Percentiles rank a stretch among this genome's conserved stretches.
These are phyloP conservation scores for Cladosporium sp. DNA, from an alignment of 2,329 filamentous ascomycete genomes.

Conservation along the genomic window DNA sequence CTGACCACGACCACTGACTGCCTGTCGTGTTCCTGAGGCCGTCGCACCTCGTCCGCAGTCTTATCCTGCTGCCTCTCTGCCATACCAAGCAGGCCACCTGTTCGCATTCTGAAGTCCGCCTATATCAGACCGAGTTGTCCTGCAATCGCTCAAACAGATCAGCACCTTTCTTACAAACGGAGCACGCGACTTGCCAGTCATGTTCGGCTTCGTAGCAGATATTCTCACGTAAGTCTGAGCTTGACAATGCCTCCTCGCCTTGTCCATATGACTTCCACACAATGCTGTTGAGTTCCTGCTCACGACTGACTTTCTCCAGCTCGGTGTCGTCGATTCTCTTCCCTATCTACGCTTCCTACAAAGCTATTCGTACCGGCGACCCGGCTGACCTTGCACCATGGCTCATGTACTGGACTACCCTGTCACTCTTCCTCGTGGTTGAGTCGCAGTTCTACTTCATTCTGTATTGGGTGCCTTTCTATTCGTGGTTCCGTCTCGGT, in stretches of 20 bases:
- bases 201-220: conserved; percentile 62
- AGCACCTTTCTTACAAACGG: not conserved
- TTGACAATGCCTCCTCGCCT: not conserved
- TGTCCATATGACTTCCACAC: too few species aligned
- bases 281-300: conserved; percentile 1
- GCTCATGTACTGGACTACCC: conserved; percentile 98
- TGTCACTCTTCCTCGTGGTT: conserved; percentile 73
- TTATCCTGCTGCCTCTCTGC: conserved; percentile 5
- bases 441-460: conserved; percentile 89
- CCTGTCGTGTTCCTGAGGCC: conserved; percentile 1
- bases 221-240: conserved; percentile 64
- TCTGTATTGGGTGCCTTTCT: conserved; percentile 88
- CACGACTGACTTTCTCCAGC: conserved; percentile 45
- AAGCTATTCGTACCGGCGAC: conserved; percentile 89
- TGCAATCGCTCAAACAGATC: not conserved
- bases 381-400: conserved; percentile 89
- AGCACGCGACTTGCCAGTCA: not conserved
- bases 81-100: conserved; percentile 1
- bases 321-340: conserved; percentile 87
- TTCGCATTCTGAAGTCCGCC: not conserved
- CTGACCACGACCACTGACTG: conserved; percentile 2
- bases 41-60: not conserved
- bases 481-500: conserved; percentile 81
- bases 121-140: not conserved
- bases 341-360: conserved; percentile 95